Evolutionary conservation across 2,329 filamentous ascomycete species (phyloP), one percentile per base, ranked within the genome.

Genomic region (Beauveria pseudobassiana): DNA sequence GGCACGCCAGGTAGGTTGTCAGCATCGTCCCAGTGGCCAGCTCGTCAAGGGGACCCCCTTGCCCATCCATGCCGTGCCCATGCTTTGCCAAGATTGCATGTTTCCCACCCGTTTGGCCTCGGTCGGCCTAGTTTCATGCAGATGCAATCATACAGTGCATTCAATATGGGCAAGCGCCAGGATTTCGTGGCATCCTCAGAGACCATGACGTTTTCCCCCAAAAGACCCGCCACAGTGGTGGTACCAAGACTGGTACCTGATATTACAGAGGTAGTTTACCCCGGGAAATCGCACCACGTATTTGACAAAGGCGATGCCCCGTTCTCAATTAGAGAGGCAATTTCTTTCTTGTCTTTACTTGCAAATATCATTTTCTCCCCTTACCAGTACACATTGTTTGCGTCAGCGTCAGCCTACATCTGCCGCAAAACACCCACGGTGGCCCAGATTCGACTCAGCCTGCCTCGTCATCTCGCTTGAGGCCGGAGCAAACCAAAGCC

Each of bases 381-480:
- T 46, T 22, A 14, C 20, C 7, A 5, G 9, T 20, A 46, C 45
- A 20, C 7, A 24, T 20, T 46, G 10, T 22, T 20, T 46, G 38
- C 52, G 45, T 43, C 52, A 18, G 16, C 9, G 20, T 34, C 42
- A 9, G 8, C 53, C 18, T 20, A 28, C 14, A 45, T 18, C 8
- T 22, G 12, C 46, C 42, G 2, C 42, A 20, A n/a, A 38, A 38
- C 54, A 38, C 38, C n/a, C 24, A 30, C 43, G 28, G 28, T 30
- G 30, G 30, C 46, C 56, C 51, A 43, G 57, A 59, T 49, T 46
- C 48, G 49, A 59, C 57, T 59, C 56, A 51, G 56, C 56, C 57
- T 60, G 48, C 57, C 24, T 60, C 57, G 48, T 60, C 57, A 60
- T 60, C 57, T 60, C 55, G 48, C 57, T 53, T 45, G 26, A 46